Evolutionary conservation across 768 basidiomycete species (phyloP).

Genomic region (Hypholoma sublateritium): DNA sequence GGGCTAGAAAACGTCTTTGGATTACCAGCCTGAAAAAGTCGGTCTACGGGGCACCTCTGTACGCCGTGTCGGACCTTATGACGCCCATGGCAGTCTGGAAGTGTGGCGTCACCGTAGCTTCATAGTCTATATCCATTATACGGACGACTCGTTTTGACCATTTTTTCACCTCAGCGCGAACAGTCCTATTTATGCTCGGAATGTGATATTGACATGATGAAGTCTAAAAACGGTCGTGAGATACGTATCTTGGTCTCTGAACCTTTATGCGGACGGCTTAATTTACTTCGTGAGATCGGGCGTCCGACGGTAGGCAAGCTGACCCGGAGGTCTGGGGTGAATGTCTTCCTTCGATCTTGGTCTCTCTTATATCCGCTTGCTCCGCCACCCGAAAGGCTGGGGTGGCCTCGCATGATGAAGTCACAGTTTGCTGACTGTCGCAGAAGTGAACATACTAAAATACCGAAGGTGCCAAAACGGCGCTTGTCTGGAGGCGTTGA

Average conservation of each 20-base stretch:
- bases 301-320: background rate
- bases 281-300: conserved; percentile 2
- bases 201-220: background rate
- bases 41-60: too few species aligned
- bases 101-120: background rate
- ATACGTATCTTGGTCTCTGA: background rate
- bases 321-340: background rate
- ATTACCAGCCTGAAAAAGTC: too few species aligned
- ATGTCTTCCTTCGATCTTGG: background rate
- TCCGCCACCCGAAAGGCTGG: background rate
- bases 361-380: background rate
- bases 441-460: background rate
- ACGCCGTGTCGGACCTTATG: too few species aligned
- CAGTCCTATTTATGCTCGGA: background rate
- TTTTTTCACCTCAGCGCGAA: background rate
- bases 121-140: background rate
- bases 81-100: background rate
- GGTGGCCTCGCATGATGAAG: background rate
- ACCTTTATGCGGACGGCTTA: background rate
- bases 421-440: background rate
- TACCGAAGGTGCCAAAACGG: background rate
- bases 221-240: background rate
- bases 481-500: background rate
- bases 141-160: background rate
- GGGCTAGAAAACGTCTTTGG: background rate